These are phyloP conservation scores for Amylostereum areolatum DNA, from an alignment of 1,284 basidiomycete genomes.

Conservation along the genomic window DNA sequence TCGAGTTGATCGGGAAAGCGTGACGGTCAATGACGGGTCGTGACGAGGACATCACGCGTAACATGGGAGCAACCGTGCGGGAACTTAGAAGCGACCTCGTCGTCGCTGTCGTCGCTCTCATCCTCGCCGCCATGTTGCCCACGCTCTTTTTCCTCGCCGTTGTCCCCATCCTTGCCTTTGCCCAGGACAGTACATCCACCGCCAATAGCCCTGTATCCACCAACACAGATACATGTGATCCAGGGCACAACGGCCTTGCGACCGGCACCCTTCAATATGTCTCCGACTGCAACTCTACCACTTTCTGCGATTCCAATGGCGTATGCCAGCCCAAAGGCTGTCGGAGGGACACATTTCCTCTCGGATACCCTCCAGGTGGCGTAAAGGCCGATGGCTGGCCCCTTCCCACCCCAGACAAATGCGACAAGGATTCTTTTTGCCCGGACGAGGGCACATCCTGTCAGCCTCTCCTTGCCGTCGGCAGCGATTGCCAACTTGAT, in stretches of 20 bases:
- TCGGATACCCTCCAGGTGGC: slow-evolving; percentile 42
- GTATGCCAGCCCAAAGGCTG: slow-evolving; percentile 66
- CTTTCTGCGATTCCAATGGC: slow-evolving; percentile 54
- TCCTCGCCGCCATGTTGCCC: slow-evolving; percentile 29
- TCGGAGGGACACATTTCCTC: slow-evolving; percentile 71
- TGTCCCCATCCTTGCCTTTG: slow-evolving; percentile 26
- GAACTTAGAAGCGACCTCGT: slow-evolving; percentile 10
- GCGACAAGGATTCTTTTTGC: slow-evolving; percentile 63
- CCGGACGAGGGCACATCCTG: slow-evolving; percentile 81
- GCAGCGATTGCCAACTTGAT: slow-evolving; percentile 76
- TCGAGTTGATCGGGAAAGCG: neutral
- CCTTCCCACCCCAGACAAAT: slow-evolving; percentile 53
- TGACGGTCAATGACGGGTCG: neutral
- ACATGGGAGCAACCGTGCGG: slow-evolving; percentile 12
- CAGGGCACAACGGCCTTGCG: slow-evolving; percentile 60
- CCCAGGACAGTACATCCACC: slow-evolving; percentile 27
- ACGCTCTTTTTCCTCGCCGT: slow-evolving; percentile 33
- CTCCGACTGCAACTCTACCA: slow-evolving; percentile 67
- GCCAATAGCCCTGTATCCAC: slow-evolving; percentile 14
- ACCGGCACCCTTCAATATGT: slow-evolving; percentile 71
- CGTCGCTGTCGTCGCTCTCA: slow-evolving; percentile 7
- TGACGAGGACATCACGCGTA: neutral
- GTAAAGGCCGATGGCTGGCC: slow-evolving; percentile 12
- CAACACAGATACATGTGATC: slow-evolving; percentile 45
- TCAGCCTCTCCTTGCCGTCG: slow-evolving; percentile 53